A percentile compares a stretch with the other conserved stretches of the same genome.
Evolutionary conservation across 257 asterid genomes (phyloP).

Genomic region (Nicotiana tomentosiformis): DNA sequence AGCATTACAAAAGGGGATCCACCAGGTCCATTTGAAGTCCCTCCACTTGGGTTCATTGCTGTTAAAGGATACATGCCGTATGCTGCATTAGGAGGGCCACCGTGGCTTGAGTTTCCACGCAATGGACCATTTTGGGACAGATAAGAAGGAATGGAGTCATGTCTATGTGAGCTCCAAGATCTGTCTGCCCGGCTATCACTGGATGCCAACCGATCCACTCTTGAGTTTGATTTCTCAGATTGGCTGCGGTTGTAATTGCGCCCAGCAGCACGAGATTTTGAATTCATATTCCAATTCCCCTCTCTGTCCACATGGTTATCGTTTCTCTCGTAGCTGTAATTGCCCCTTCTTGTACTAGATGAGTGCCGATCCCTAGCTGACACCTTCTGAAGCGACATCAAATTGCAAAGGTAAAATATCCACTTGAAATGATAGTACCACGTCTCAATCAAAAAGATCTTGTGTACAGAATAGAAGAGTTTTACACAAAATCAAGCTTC

Average conservation of each 20-base stretch:
- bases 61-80: constrained; percentile 61
- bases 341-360: constrained; percentile 70
- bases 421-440: constrained; percentile 2
- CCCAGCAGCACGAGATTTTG: constrained; percentile 57
- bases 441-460: neutral
- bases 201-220: constrained; percentile 49
- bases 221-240: constrained; percentile 57
- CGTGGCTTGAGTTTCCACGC: constrained; percentile 44
- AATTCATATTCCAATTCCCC: constrained; percentile 60
- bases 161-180: constrained; percentile 44
- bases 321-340: constrained; percentile 59
- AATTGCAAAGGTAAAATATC: constrained; percentile 12
- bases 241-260: constrained; percentile 62
- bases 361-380: constrained; percentile 66
- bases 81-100: constrained; percentile 46
- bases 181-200: constrained; percentile 58
- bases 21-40: constrained; percentile 53
- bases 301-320: constrained; percentile 68
- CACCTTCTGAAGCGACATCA: constrained; percentile 46
- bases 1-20: constrained; percentile 58
- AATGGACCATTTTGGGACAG: constrained; percentile 64
- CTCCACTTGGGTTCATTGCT: constrained; percentile 43
- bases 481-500: neutral
- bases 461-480: neutral
- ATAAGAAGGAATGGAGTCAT: constrained; percentile 41